Base-by-base conservation (phyloP, 371 early-diverging fungal genomes). In the Mortierella sp. region DNA sequence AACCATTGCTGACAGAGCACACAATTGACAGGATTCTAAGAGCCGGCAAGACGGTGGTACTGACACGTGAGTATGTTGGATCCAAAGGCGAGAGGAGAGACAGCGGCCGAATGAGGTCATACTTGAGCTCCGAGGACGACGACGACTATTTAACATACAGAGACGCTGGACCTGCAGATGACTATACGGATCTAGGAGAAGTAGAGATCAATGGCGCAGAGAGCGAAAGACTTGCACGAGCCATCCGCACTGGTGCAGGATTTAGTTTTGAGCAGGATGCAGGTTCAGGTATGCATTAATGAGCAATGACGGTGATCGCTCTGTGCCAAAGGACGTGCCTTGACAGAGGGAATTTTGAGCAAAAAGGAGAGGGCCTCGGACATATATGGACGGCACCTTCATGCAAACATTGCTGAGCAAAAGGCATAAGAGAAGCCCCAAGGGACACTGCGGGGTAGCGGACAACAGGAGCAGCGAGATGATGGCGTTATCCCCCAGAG, bases 41-140 rank as follows among this genome's bases (percentile, higher is more conserved):
- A 13, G 78, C 85, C 39, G 81, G 81, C 46, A 63, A 82, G n/a
- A 76, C 80, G 13, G 85, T 88, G 5, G 83, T 86, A 8, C 52
- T 88, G 21, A 85, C 86, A 0, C 79, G 88, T 49, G 88, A 88
- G 57, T 88, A 86, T 51, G 68, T 66, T 47, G 49, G 81, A 80
- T 12, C 55, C 17, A 53, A 67, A 44, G 39, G 50, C 28, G 50
- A 52, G 8, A 45, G 61, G 47, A 56, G 62, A 53, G 51, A 65
- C 31, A 51, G 47, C 13, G 44, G 54, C 28, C 49, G 53, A 17
- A 25, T 54, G 51, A 48, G 63, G 24, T 49, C 72, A 53, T 61
- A 52, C 24, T 28, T 57, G 19, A 34, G 34, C 34, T 4, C 60
- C 12, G 72, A 56, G 9, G 54, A 60, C 19, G 63, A 63, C 1